Evolutionary conservation across 768 basidiomycete genomes (phyloP).

Genomic region (Podaxis sp.): DNA sequence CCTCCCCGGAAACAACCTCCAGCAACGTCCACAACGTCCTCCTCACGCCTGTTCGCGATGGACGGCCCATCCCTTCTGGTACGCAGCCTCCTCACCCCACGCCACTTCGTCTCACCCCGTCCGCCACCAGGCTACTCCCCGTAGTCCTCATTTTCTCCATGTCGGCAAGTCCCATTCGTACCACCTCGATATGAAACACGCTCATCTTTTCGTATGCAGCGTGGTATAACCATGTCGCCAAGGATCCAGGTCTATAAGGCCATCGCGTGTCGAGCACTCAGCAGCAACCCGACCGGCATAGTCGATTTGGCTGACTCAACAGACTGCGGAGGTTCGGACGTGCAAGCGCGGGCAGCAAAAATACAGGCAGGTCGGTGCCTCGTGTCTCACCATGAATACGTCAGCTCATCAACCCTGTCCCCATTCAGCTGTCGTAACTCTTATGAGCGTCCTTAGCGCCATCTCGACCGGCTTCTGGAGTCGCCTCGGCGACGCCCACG

Average conservation of each 20-base stretch:
- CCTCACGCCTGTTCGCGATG: conserved; percentile 16
- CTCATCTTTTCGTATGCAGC: conserved; percentile 37
- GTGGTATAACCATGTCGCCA: conserved; percentile 77
- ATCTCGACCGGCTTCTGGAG: conserved; percentile 90
- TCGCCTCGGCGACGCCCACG: conserved; percentile 69
- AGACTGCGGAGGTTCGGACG: conserved; percentile 43
- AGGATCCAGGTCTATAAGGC: conserved; percentile 80
- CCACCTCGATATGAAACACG: neutral
- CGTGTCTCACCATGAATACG: neutral
- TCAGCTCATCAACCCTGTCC: neutral
- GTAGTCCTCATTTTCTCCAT: conserved; percentile 65
- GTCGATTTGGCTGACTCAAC: conserved; percentile 17
- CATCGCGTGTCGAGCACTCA: conserved; percentile 63
- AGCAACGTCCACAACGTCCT: neutral
- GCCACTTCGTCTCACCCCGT: conserved; percentile 10
- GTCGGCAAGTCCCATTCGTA: conserved; percentile 44
- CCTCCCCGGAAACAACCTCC: neutral
- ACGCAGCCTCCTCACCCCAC: conserved; percentile 11
- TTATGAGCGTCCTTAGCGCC: conserved; percentile 77
- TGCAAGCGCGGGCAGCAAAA: conserved; percentile 66
- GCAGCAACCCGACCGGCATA: conserved; percentile 22
- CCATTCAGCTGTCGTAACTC: conserved; percentile 58
- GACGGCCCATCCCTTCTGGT: conserved; percentile 47
- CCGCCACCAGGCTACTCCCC: conserved; percentile 59
- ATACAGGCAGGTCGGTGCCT: conserved; percentile 58